Evolutionary conservation across 805 yeast genomes (phyloP).

Genomic region (Metschnikowia continentalis): DNA sequence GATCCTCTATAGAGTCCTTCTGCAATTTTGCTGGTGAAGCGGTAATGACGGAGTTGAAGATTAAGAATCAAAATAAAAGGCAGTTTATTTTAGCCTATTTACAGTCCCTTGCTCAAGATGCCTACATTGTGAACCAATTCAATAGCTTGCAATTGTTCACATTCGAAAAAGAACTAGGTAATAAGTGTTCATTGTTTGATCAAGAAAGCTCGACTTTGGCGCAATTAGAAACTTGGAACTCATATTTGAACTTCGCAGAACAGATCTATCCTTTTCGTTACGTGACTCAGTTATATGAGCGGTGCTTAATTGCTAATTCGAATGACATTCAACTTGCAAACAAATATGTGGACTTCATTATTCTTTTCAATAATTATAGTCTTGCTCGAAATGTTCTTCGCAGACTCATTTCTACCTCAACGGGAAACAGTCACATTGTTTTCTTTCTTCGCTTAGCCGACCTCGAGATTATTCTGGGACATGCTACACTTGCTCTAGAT

Average conservation of each 20-base stretch:
- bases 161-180: constrained; percentile 42
- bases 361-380: constrained; percentile 22
- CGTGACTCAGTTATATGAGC: constrained; percentile 38
- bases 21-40: constrained; percentile 18
- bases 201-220: constrained; percentile 32
- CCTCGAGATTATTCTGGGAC: constrained; percentile 36
- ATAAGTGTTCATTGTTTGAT: constrained; percentile 29
- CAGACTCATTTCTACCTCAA: constrained; percentile 26
- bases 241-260: constrained; percentile 55
- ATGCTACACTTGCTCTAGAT: constrained; percentile 36
- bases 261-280: constrained; percentile 19
- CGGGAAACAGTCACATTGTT: constrained; percentile 20
- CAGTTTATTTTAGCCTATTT: constrained; percentile 32
- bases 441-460: constrained; percentile 42
- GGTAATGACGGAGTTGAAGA: constrained; percentile 14
- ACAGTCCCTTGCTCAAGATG: constrained; percentile 48
- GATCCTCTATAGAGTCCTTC: constrained; percentile 11
- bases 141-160: constrained; percentile 46
- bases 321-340: constrained; percentile 48
- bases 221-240: constrained; percentile 56
- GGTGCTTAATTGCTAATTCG: constrained; percentile 46
- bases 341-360: constrained; percentile 43
- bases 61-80: constrained; percentile 17
- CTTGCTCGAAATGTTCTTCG: constrained; percentile 38
- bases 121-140: constrained; percentile 53